phyloP scores from a whole-genome alignment of 495 filamentous ascomycete species.

The Barbatosphaeria neglecta region DNA sequence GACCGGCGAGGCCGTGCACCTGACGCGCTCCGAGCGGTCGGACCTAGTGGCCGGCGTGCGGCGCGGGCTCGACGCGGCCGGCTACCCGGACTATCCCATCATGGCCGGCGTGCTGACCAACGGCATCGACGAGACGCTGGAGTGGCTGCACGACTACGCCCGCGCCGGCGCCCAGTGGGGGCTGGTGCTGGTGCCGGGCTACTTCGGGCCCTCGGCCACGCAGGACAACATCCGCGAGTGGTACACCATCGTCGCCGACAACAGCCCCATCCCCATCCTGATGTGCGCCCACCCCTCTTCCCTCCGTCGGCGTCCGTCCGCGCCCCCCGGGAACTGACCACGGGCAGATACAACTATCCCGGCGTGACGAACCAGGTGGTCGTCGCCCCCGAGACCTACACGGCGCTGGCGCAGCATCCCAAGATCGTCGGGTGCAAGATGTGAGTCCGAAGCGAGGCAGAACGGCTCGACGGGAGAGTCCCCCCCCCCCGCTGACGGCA shows the following conservation, averaged over 20 bases:
- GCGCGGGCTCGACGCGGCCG: constrained; percentile 38
- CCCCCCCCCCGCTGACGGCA: neutral
- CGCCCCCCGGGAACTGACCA: no score
- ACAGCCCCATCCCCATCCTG: constrained; percentile 42
- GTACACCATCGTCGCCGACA: constrained; percentile 42
- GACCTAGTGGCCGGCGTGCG: constrained; percentile 43
- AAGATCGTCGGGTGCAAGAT: constrained; percentile 60
- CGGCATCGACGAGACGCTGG: constrained; percentile 50
- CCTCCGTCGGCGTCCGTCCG: neutral
- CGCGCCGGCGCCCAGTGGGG: constrained; percentile 54
- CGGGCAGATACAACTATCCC: constrained; percentile 50
- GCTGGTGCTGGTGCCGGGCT: constrained; percentile 45
- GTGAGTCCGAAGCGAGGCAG: constrained; percentile 4
- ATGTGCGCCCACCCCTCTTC: constrained; percentile 21
- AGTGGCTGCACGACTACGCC: constrained; percentile 43
- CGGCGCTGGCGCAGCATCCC: constrained; percentile 37
- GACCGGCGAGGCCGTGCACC: constrained; percentile 59
- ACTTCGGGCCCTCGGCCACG: constrained; percentile 37
- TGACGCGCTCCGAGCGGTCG: constrained; percentile 46
- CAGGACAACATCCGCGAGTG: constrained; percentile 41
- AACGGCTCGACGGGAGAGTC: neutral
- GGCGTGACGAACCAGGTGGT: constrained; percentile 51
- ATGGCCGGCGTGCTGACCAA: constrained; percentile 58
- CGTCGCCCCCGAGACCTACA: constrained; percentile 43
- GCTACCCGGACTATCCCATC: constrained; percentile 50